phyloP scores from a whole-genome alignment of 1,284 basidiomycete genomes.

The Moniliella sp. region DNA sequence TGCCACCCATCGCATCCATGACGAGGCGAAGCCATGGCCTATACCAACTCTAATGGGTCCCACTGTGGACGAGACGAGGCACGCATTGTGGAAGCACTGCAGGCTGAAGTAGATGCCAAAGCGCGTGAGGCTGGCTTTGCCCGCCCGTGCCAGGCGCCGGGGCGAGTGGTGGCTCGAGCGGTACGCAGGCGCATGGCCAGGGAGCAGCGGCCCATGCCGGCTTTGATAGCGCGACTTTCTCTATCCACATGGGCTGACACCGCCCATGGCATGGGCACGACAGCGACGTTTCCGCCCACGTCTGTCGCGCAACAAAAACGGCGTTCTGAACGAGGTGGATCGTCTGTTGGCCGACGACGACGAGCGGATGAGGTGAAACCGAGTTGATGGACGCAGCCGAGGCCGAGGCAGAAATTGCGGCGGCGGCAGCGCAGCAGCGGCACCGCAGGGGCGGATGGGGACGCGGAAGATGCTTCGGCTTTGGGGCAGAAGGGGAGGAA shows the following conservation, averaged over 20 bases:
- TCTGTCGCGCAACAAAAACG: slow-evolving; percentile 55
- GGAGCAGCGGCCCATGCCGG: no score
- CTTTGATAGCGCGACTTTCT: slow-evolving; percentile 80
- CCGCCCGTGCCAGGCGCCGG: slow-evolving; percentile 31
- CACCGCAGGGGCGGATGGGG: slow-evolving; percentile 35
- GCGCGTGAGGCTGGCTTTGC: slow-evolving; percentile 8
- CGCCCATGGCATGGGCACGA: slow-evolving; percentile 69
- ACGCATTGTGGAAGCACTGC: neutral
- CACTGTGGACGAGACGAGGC: neutral
- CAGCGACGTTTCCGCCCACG: slow-evolving; percentile 80
- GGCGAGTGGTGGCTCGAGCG: no score
- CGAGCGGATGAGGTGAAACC: slow-evolving; percentile 48
- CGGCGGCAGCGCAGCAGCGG: no score
- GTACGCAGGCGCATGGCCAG: no score
- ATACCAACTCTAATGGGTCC: slow-evolving; percentile 43
- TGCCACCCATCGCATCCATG: slow-evolving; percentile 15
- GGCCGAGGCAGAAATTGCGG: slow-evolving; percentile 9
- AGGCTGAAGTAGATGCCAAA: neutral
- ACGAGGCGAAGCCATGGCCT: slow-evolving; percentile 42
- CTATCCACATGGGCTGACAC: slow-evolving; percentile 87
- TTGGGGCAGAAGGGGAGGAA: slow-evolving; percentile 48
- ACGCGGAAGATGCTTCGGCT: slow-evolving; percentile 39
- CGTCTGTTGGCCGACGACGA: slow-evolving; percentile 67
- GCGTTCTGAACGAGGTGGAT: slow-evolving; percentile 88
- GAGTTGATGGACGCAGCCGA: slow-evolving; percentile 21